These are phyloP conservation scores for Ophiostoma himal-ulmi DNA, from an alignment of 2,329 filamentous ascomycete genomes.

Conservation along the genomic window DNA sequence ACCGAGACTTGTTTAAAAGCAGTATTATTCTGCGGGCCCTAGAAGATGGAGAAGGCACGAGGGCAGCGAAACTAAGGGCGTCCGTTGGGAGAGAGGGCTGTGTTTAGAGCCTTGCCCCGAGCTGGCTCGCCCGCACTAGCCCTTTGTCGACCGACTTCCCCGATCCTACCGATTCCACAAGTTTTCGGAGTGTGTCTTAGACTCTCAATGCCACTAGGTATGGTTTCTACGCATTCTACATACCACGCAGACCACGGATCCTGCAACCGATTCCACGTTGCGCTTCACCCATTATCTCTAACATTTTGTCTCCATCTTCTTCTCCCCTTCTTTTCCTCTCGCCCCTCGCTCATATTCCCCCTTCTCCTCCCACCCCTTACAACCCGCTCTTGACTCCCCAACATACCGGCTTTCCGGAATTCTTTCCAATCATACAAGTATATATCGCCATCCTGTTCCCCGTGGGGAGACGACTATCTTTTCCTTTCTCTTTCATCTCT, in stretches of 20 bases:
- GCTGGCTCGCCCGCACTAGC: slow-evolving; percentile 11
- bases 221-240: slow-evolving; percentile 10
- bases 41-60: slow-evolving; percentile 10
- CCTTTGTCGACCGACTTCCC: not conserved
- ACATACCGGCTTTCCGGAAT: slow-evolving; percentile 1
- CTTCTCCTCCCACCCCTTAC: not conserved
- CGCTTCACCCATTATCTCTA: not conserved
- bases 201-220: slow-evolving; percentile 5
- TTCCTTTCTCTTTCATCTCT: slow-evolving; percentile 9
- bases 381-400: slow-evolving; percentile 1
- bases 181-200: not conserved
- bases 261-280: not conserved
- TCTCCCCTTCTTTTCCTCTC: not conserved
- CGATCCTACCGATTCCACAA: slow-evolving; percentile 7
- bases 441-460: slow-evolving; percentile 16
- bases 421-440: not conserved
- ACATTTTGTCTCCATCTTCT: not conserved
- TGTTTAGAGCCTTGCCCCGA: not conserved
- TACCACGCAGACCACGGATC: not conserved
- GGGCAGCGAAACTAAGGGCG: not conserved
- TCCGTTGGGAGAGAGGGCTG: not conserved
- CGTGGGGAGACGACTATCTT: slow-evolving; percentile 17
- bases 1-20: not conserved
- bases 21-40: slow-evolving; percentile 11
- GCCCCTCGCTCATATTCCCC: not conserved